Evolutionary conservation across 176 grass and related monocot species (phyloP), one percentile per base, ranked within the genome.

Genomic region (Oropetium thomaeum): DNA sequence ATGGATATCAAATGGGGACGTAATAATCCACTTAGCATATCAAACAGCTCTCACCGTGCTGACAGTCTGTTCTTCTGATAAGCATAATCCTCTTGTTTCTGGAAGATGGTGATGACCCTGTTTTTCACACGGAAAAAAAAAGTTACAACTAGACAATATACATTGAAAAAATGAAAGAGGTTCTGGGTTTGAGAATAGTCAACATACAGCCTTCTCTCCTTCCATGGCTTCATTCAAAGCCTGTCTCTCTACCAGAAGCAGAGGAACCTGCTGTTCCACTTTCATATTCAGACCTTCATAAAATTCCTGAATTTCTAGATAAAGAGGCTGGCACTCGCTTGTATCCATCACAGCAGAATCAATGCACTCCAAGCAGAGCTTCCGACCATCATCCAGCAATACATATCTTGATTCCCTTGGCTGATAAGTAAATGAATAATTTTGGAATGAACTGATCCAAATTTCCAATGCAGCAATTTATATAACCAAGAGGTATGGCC

Each of bases 161-260:
- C 53, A n/a, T n/a, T 27, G 51, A 23, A 23, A 3, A 54, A 53
- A 23, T 17, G n/a, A 35, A 6, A 80, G 60, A 68, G 73, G 34
- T 32, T 35, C 75, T 27, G 22, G 51, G 53, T 35, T 82, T 69
- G 41, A 81, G 70, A 4, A 63, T 81, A 30, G 70, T 58, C 27
- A 78, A 74, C 89, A 64, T 79, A 99, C 92, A 52, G 84, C 63
- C 58, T 88, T 99, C 81, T 99, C 92, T 86, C 96, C 96, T 84
- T 99, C 92, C 96, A 99, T 88, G 45, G 92, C 96, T 68, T 99
- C 96, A 69, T 99, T 99, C 52, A 99, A 76, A 82, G 96, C 92
- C 80, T 99, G 96, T 65, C 92, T 92, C 85, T 99, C 96, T 41
- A 96, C 92, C 59, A 99, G 72, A 84, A 99, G 91, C 33, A 99